Evolutionary conservation across 2,329 filamentous ascomycete species (phyloP), one percentile per base, ranked within the genome.

Genomic region (Sporothrix globosa): DNA sequence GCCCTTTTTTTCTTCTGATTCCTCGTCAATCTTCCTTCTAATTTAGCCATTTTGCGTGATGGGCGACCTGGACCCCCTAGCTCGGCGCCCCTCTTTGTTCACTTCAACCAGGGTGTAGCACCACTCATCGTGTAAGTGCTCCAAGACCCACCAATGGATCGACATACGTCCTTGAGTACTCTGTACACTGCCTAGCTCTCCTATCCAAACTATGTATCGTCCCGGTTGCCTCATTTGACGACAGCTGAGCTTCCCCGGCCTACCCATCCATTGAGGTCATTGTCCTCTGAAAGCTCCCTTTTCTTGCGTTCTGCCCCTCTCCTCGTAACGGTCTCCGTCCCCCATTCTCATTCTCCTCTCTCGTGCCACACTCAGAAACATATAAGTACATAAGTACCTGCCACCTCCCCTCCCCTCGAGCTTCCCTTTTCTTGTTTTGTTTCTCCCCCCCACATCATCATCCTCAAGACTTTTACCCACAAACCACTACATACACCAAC

Each of bases 341-440:
- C 21, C 10, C 52, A 27, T 44, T 61, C 48, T 5, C 41, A 48
- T 5, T 9, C 11, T n/a, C 41, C 14, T 30, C 17, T 60, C 54
- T 56, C 53, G 52, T 58, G 61, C 65, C 63, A 50, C 68, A 65
- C 69, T 70, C 63, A 48, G 19, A 30, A 5, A 19, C 21, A 39
- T 67, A 69, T 69, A 67, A 69, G 61, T 71, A 71, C 70, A 69
- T 71, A 71, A 69, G 60, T 69, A 69, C 56, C 70, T 34, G 48
- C 48, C 21, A 41, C 60, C 41, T 67, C 11, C n/a, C 30, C 68
- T n/a, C 24, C 46, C 6, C 46, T 30, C 39, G 10, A 63, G 58
- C 24, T 21, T 54, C 7, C 14, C 14, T n/a, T 30, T 54, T 53
- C 21, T 24, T 41, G 24, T 39, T 54, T 24, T 63, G 44, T 44